These are phyloP conservation scores for Hypericum androsaemum DNA, from an alignment of 345 rosid species.

Conservation along the genomic window DNA sequence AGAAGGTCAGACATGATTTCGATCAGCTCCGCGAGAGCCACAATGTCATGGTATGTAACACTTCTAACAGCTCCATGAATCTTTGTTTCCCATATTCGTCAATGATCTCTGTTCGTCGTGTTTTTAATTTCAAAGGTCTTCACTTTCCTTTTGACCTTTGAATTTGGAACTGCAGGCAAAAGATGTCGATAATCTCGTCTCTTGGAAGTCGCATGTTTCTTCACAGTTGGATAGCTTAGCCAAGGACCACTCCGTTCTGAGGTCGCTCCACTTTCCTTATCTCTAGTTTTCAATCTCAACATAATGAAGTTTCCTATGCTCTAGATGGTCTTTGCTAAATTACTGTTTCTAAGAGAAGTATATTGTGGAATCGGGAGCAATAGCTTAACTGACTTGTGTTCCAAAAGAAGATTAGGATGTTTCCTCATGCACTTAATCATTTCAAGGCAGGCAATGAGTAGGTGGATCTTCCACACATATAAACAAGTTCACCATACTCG, in stretches of 20 bases:
- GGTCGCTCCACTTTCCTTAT: conserved; percentile 24
- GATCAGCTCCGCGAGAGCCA: conserved; percentile 35
- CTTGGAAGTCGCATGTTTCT: conserved; percentile 59
- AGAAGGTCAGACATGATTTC: conserved; percentile 45
- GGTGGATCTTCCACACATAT: no score
- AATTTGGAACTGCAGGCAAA: conserved; percentile 34
- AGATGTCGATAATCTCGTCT: conserved; percentile 54
- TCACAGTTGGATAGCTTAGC: conserved; percentile 32
- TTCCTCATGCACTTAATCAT: no score
- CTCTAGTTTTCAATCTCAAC: no score
- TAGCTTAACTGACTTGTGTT: no score
- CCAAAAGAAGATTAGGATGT: no score
- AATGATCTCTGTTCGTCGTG: not conserved
- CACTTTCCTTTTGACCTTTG: not conserved
- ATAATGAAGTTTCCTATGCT: no score
- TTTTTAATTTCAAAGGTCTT: not conserved
- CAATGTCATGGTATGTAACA: conserved; percentile 38
- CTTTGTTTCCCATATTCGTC: not conserved
- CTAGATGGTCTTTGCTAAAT: no score
- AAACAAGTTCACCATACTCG: no score
- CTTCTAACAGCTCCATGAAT: conserved; percentile 4
- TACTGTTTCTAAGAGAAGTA: no score
- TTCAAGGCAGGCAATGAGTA: no score
- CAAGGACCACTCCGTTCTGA: conserved; percentile 44
- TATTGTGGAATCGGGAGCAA: no score